Evolutionary conservation across 2,329 filamentous ascomycete species (phyloP), one percentile per base, ranked within the genome.

Genomic region (Hortaea sp.): DNA sequence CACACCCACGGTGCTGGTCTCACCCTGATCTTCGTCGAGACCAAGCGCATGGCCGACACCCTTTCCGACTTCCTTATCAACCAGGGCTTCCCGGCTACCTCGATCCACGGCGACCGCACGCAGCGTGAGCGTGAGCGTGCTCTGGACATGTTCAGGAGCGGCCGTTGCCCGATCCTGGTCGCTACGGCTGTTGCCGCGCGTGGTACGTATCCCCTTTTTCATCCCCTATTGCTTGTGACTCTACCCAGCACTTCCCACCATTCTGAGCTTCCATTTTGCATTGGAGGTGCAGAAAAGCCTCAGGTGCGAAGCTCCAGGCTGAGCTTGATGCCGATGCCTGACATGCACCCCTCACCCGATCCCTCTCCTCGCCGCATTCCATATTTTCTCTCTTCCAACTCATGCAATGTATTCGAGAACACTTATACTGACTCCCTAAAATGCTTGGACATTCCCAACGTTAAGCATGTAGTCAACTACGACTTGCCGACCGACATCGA

Each of bases 91-190:
- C 90, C 90, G 6, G 92, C 92, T 45, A 98, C 92, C 12, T 95
- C 92, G 44, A 98, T 98, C 63, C 92, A 98, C 72, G 92, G 92
- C 68, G 92, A 98, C 69, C 88, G 92, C 60, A 97, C 90, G 49
- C 92, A 98, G 76, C 89, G 90, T 58, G 92, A 98, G 76, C 92
- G 92, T 83, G 92, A 97, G 75, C 86, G 89, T 63, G 92, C 92
- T 57, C 74, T 98, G 29, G 90, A 97, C 72, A 92, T 94, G 79
- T 97, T 98, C 85, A 85, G 90, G 59, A 94, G 87, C 60, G 92
- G 81, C 52, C 86, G 89, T 56, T 97, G 88, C 79, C 92, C 92
- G 48, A 95, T 98, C 57, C 75, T 98, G 49, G 92, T 98, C 47
- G 92, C 92, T 49, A 98, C 92, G 57, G 92, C 92, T 62, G 92